A percentile compares a stretch with the other conserved stretches of the same genome.
These are phyloP conservation scores for Cadophora malorum DNA, from an alignment of 2,329 filamentous ascomycete genomes.

Conservation along the genomic window DNA sequence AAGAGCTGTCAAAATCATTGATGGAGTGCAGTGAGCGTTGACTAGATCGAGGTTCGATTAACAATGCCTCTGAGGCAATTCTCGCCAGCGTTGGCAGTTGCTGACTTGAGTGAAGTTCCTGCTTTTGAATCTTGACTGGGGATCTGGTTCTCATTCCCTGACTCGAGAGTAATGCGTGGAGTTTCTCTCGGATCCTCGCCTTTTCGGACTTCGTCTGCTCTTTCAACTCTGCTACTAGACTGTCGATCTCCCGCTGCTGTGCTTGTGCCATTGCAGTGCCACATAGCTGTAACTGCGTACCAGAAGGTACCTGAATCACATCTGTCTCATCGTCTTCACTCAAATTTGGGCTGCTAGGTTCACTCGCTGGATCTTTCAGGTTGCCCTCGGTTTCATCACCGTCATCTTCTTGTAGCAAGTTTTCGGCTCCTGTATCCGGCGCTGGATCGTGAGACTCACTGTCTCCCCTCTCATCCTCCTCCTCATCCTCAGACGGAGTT, in stretches of 20 bases:
- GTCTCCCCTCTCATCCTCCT: not conserved
- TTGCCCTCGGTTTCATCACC: not conserved
- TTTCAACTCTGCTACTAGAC: slow-evolving; percentile 4
- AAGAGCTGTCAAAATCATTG: slow-evolving; percentile 17
- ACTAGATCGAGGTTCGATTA: not conserved
- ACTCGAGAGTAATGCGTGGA: not conserved
- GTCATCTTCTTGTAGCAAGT: not conserved
- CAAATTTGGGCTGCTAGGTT: too few species aligned
- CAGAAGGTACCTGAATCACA: not conserved
- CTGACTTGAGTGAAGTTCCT: not conserved
- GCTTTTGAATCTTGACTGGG: not conserved
- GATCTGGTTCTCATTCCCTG: not conserved
- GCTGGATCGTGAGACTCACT: not conserved
- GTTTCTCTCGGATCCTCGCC: not conserved
- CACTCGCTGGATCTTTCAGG: not conserved
- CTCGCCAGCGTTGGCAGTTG: not conserved
- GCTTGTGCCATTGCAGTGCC: not conserved
- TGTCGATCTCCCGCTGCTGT: not conserved
- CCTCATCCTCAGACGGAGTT: not conserved
- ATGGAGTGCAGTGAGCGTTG: not conserved
- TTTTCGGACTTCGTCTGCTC: not conserved
- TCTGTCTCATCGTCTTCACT: not conserved
- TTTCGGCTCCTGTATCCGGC: not conserved
- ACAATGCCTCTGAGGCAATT: not conserved
- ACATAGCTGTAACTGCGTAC: not conserved